Evolutionary conservation across 306 rosid genomes (phyloP).

Genomic region (Trifolium repens): DNA sequence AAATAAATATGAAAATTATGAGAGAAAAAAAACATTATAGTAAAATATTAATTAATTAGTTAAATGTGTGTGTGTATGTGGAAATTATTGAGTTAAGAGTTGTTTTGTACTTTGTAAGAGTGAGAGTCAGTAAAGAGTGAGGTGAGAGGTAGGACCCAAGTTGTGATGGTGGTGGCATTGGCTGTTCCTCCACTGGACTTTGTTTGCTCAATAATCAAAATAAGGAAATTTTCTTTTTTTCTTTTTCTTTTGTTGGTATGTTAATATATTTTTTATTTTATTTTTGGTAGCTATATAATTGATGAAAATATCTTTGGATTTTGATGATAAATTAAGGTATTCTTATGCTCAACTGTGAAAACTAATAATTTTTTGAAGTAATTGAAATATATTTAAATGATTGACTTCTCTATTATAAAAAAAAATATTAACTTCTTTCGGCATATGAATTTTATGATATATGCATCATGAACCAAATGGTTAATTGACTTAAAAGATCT

Average conservation of each 20-base stretch:
- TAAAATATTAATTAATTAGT: slow-evolving; percentile 5
- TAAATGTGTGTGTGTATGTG: background rate
- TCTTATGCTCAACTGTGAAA: too few species aligned
- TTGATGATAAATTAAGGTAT: too few species aligned
- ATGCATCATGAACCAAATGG: too few species aligned
- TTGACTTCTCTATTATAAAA: too few species aligned
- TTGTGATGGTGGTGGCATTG: slow-evolving; percentile 50
- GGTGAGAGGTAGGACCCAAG: slow-evolving; percentile 57
- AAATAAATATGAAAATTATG: background rate
- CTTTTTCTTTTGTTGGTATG: background rate
- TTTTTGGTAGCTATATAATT: too few species aligned
- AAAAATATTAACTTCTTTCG: too few species aligned
- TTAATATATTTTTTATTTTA: too few species aligned
- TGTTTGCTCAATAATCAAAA: slow-evolving; percentile 41
- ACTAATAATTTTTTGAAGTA: too few species aligned
- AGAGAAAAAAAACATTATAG: background rate
- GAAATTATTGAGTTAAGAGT: background rate
- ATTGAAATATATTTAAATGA: too few species aligned
- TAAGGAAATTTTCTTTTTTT: background rate
- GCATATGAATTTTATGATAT: too few species aligned
- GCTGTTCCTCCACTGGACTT: slow-evolving; percentile 52
- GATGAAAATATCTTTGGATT: too few species aligned
- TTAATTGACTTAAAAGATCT: too few species aligned
- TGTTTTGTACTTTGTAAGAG: background rate
- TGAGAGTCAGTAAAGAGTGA: slow-evolving; percentile 39